phyloP scores from a whole-genome alignment of 169 alveolate species.

The Plasmodium chabaudi region DNA sequence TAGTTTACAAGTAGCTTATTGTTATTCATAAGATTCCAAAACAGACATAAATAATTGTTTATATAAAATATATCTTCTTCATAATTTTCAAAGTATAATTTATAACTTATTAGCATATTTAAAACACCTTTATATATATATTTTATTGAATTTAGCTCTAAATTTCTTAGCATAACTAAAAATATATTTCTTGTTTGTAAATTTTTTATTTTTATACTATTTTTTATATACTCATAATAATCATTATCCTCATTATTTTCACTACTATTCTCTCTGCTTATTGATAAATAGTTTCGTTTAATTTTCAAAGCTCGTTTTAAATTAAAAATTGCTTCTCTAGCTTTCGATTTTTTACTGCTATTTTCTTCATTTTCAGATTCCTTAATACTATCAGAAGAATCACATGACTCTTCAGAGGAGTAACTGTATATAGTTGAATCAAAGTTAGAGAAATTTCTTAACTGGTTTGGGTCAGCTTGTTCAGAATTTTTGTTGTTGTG shows the following conservation, averaged over 20 bases:
- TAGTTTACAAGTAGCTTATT: conserved; percentile 28
- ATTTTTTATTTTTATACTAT: conserved; percentile 17
- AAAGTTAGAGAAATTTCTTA: neutral
- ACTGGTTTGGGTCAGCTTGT: no score
- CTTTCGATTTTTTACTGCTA: conserved; percentile 6
- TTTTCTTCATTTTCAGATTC: neutral
- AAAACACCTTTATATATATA: conserved; percentile 65
- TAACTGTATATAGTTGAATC: conserved; percentile 5
- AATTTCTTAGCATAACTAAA: conserved; percentile 43
- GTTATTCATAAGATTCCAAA: conserved; percentile 71
- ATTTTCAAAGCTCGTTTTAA: conserved; percentile 21
- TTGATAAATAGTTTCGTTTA: conserved; percentile 5
- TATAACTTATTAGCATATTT: conserved; percentile 67
- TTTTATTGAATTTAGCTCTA: conserved; percentile 11
- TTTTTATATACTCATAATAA: conserved; percentile 50
- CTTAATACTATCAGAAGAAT: conserved; percentile 1
- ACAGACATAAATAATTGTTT: conserved; percentile 41
- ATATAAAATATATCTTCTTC: conserved; percentile 42
- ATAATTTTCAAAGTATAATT: conserved; percentile 61
- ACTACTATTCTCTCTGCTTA: neutral
- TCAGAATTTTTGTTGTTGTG: no score
- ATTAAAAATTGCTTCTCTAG: neutral
- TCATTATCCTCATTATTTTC: neutral
- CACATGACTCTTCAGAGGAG: conserved; percentile 8
- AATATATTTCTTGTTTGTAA: conserved; percentile 37